Base-by-base conservation (phyloP, 495 filamentous ascomycete genomes). In the Penicillium flavigenum region DNA sequence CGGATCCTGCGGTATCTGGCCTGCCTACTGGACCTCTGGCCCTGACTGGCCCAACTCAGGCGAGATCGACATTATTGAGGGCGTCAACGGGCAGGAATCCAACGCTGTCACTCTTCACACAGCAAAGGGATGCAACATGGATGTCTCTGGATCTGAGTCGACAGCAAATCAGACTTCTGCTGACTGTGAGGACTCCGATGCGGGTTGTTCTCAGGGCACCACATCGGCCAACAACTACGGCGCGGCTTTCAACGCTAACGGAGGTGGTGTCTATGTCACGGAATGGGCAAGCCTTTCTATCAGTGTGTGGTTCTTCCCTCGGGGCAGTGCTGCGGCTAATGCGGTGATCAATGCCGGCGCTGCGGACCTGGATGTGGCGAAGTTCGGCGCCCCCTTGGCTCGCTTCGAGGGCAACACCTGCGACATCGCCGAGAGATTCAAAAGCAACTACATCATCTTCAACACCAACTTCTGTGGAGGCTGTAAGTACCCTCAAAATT, bases 181-280 rank as follows among this genome's bases (percentile, higher is more conserved):
- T 26, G 24, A 26, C 24, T 26, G 24, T 5, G 24, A 26, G 5
- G 24, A 26, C 24, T 26, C 24, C 17, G 34, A 27, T 4, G 14
- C 24, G 14, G 26, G 45, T 4, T 47, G 45, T 29, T 10, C 5
- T 14, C 45, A 47, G 45, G 14, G 6, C 5, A 47, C 52, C 47
- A 56, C 75, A 26, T 26, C 24, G 14, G 60, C 60, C 0, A 59
- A 58, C 26, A 64, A 57, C 10, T 85, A 78, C 62, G 83, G 81
- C 47, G 57, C 56, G 5, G 66, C 52, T 0, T 86, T 79, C 72
- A 86, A 86, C 62, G 57, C 55, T 11, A 61, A 55, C 19, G 72
- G 78, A 12, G 83, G 83, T 36, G 83, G 81, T 11, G 58, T 83
- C 16, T 78, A 77, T 56, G 84, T 74, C 12, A 75, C 76, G 4